phyloP scores from a whole-genome alignment of 2,329 filamentous ascomycete genomes.

The Pseudocercospora macadamiae region DNA sequence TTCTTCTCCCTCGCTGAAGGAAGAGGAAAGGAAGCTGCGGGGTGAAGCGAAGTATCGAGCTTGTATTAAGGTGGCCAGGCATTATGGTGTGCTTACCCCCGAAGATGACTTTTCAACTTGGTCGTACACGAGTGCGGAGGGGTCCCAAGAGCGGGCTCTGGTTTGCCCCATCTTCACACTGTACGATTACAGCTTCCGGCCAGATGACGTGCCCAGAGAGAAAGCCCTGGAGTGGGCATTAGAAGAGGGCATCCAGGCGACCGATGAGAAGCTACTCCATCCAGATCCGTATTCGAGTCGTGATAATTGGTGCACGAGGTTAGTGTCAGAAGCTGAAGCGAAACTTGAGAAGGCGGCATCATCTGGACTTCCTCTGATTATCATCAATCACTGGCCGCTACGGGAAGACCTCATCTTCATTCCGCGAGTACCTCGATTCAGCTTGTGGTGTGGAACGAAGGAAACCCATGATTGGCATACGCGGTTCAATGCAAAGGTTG shows the following conservation, averaged over 20 bases:
- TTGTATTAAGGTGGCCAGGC: conserved; percentile 57
- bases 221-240: conserved; percentile 51
- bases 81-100: conserved; percentile 58
- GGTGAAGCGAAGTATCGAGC: conserved; percentile 60
- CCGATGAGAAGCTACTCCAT: conserved; percentile 50
- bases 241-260: conserved; percentile 50
- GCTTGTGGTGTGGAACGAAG: conserved; percentile 53
- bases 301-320: conserved; percentile 49
- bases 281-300: conserved; percentile 49
- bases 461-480: conserved; percentile 52
- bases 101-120: conserved; percentile 59
- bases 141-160: conserved; percentile 52
- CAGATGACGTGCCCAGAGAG: conserved; percentile 52
- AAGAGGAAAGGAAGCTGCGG: conserved; percentile 40
- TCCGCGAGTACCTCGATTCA: conserved; percentile 47
- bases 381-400: conserved; percentile 53
- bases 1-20: conserved; percentile 39
- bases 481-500: conserved; percentile 50
- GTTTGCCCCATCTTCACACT: conserved; percentile 62
- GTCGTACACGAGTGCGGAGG: conserved; percentile 45
- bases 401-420: conserved; percentile 50
- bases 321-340: conserved; percentile 44
- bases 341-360: conserved; percentile 43
- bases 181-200: conserved; percentile 63
- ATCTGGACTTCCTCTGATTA: conserved; percentile 42